Conservation (phyloP, 2,329 filamentous ascomycete species). For the Dactylonectria estremocensis region DNA sequence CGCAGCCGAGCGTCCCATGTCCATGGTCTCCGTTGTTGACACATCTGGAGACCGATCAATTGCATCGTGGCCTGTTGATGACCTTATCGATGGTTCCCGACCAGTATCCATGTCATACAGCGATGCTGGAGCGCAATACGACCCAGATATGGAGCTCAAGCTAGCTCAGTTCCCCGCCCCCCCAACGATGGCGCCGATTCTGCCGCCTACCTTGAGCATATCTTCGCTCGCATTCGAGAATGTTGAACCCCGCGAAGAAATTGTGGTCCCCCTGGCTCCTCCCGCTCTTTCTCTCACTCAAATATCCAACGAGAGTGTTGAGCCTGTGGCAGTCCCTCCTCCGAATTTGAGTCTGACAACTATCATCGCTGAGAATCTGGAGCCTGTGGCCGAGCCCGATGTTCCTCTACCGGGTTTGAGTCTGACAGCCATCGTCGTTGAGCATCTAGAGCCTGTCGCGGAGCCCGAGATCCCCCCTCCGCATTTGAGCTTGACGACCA, state of each 20-base stretch:
- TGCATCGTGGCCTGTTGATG: slow-evolving; percentile 45
- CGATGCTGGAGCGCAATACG: slow-evolving; percentile 67
- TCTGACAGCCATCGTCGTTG: slow-evolving; percentile 57
- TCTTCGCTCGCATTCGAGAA: slow-evolving; percentile 62
- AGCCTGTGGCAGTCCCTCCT: slow-evolving; percentile 52
- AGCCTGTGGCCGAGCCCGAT: slow-evolving; percentile 55
- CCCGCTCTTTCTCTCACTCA: slow-evolving; percentile 53
- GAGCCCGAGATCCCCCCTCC: slow-evolving; percentile 49
- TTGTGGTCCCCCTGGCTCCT: slow-evolving; percentile 49
- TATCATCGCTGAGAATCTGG: slow-evolving; percentile 45
- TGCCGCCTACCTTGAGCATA: slow-evolving; percentile 58
- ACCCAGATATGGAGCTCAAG: slow-evolving; percentile 65
- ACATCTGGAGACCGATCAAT: slow-evolving; percentile 43
- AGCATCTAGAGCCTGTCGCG: slow-evolving; percentile 50
- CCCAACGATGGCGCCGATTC: slow-evolving; percentile 56
- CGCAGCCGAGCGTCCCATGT: slow-evolving; percentile 55
- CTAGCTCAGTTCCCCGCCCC: slow-evolving; percentile 70
- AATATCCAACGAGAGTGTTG: slow-evolving; percentile 57
- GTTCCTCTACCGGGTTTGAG: slow-evolving; percentile 52
- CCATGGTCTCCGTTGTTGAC: slow-evolving; percentile 60
- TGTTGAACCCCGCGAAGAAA: slow-evolving; percentile 61
- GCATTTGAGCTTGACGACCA: slow-evolving; percentile 45
- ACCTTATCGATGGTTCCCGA: slow-evolving; percentile 53
- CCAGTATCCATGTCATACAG: slow-evolving; percentile 68
- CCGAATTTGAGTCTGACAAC: slow-evolving; percentile 47